Base-by-base conservation (phyloP, 2,329 filamentous ascomycete genomes). In the Aspergillus persii region DNA sequence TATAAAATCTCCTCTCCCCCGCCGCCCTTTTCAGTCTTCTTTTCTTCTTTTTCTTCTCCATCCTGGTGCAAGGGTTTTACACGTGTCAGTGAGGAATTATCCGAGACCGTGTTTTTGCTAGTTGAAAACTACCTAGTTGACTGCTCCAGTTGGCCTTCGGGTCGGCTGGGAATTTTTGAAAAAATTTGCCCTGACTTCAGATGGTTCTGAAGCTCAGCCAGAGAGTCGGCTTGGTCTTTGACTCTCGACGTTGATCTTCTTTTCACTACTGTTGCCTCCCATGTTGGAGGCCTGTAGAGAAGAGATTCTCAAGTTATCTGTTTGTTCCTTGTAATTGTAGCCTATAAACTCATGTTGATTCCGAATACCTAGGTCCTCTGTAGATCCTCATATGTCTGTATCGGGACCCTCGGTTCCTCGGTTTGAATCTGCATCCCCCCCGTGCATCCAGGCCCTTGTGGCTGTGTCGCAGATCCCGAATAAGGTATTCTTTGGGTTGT, bases 51-150 rank as follows among this genome's bases (percentile, higher is more conserved):
- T 69, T 23, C 60, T 70, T 72, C 65, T 69, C 56, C 69, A 76
- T 76, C 74, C 74, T 75, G 68, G 74, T 76, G 74, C 74, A 88
- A 79, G 86, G 87, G 89, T 87, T 85, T 89, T 89, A 90, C 84
- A 87, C 85, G 85, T 88, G 86, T 85, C 87, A 89, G 87, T 92
- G 89, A 92, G 86, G 89, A 91, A 88, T 87, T 84, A 87, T 91
- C 89, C 86, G 89, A 92, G 88, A 86, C 85, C 84, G 85, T 84
- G 84, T 91, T 91, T 90, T 91, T 91, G 89, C 89, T 91, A 90
- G 88, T 90, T 91, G 88, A 90, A 90, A 90, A 90, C 88, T 90
- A 90, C 82, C 80, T 74, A 83, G 81, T 83, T 89, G 89, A 91
- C 89, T 83, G 83, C 89, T 92, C 82, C 81, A 83, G 79, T 83